Conservation (phyloP, 2,329 filamentous ascomycete species). For the Trichoderma sp. region DNA sequence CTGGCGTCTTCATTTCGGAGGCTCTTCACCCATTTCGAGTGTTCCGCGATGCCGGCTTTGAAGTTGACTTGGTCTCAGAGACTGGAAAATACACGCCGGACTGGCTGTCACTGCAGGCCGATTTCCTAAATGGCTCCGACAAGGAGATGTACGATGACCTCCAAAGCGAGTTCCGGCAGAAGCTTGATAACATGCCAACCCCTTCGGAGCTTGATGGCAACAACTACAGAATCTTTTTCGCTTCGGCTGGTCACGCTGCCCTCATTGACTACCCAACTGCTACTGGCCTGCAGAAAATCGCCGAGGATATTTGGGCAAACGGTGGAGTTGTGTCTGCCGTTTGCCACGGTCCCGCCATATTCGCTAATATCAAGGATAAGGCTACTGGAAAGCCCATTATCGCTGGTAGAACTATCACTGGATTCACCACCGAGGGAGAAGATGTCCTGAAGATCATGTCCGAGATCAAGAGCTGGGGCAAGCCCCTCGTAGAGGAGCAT, state of each 20-base stretch:
- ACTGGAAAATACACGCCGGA: neutral
- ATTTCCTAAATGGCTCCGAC: constrained; percentile 1
- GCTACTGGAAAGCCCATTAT: neutral
- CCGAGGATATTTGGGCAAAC: neutral
- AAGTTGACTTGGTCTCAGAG: neutral
- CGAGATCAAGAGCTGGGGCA: neutral
- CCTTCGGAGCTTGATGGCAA: neutral
- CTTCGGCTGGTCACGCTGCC: neutral
- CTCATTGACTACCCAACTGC: constrained; percentile 3
- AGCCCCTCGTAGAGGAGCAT: neutral
- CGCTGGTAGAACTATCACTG: neutral
- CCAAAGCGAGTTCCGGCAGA: neutral
- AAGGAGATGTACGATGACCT: neutral
- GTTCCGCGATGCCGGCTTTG: neutral
- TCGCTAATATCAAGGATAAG: neutral
- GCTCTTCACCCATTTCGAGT: neutral
- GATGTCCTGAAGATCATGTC: neutral
- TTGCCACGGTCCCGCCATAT: neutral
- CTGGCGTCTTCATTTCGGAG: constrained; percentile 1
- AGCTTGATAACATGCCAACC: neutral
- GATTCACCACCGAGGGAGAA: neutral
- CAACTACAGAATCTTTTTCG: neutral
- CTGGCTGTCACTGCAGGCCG: neutral
- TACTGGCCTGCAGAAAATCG: neutral
- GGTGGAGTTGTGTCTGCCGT: neutral